Conservation (phyloP, 1,284 basidiomycete species). For the Naganishia liquefaciens region DNA sequence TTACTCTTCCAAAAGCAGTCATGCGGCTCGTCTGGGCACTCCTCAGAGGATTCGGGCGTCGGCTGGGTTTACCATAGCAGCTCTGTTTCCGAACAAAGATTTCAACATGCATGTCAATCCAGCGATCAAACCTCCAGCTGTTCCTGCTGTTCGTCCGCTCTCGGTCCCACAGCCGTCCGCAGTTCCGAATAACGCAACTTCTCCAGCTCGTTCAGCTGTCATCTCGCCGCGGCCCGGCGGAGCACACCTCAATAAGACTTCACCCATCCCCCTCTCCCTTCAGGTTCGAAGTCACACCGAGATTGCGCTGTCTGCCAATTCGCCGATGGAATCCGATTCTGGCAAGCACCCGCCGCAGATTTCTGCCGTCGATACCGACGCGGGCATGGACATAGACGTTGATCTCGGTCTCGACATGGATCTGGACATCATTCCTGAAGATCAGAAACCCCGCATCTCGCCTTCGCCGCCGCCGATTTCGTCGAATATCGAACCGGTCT, state of each 20-base stretch:
- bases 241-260: too few species aligned
- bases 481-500: background rate
- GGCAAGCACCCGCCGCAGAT: background rate
- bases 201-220: background rate
- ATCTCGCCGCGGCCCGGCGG: background rate
- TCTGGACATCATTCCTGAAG: background rate
- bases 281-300: too few species aligned
- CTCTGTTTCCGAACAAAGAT: constrained; percentile 19
- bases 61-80: constrained; percentile 18
- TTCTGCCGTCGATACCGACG: too few species aligned
- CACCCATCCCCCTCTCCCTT: too few species aligned
- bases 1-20: constrained; percentile 21
- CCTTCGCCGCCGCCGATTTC: background rate
- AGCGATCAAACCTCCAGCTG: background rate
- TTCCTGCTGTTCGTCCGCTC: constrained; percentile 2
- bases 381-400: constrained; percentile 7
- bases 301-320: too few species aligned
- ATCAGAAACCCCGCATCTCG: constrained; percentile 1
- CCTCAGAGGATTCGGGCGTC: constrained; percentile 8
- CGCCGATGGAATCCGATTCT: background rate
- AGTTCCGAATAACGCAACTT: background rate
- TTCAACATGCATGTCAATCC: constrained; percentile 21
- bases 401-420: constrained; percentile 18
- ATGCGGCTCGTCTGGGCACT: constrained; percentile 3
- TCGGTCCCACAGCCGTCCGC: background rate